Base-by-base conservation (phyloP, 1,284 basidiomycete genomes). In the Rhodotorula sp. region DNA sequence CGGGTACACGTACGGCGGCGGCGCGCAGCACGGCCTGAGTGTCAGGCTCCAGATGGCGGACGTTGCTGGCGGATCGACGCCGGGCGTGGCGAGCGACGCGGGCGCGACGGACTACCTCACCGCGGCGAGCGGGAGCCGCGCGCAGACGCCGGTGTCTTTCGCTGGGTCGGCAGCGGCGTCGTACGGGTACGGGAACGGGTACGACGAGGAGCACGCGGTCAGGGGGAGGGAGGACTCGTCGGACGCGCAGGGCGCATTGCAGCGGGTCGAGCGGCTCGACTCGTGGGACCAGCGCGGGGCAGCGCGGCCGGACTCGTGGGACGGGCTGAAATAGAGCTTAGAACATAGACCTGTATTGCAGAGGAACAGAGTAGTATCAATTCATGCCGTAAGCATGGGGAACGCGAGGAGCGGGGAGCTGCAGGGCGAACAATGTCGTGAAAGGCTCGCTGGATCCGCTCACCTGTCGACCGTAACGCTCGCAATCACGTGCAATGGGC, bases 41-140 rank as follows among this genome's bases (percentile, higher is more conserved):
- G 62, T 64, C 53, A 41, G 25, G 29, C 53, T 64, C 39, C 53
- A 64, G 53, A 34, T 44, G 29, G n/a, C n/a, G 7, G 27, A 41
- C 25, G 13, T 15, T 13, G 36, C 21, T 15, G 56, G 27, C 13
- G 27, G 27, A 25, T 37, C 55, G 55, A 10, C 37, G 55, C 22
- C 34, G 4, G 34, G 36, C 8, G 36, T 13, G 25, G 15, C 36
- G 27, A 27, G n/a, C 51, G 29, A 32, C 29, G 29, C 7, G 51
- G n/a, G n/a, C n/a, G 19, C 29, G 51, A 29, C n/a, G n/a, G n/a
- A n/a, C n/a, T n/a, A n/a, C n/a, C n/a, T n/a, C n/a, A n/a, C n/a
- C n/a, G 39, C 39, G 39, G 39, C 39, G 39, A 15, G 39, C 9
- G 39, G 9, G 39, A 39, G 39, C 39, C 39, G 39, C 39, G 39